These are phyloP conservation scores for Suillus variegatus DNA, from an alignment of 768 basidiomycete species.

Conservation along the genomic window DNA sequence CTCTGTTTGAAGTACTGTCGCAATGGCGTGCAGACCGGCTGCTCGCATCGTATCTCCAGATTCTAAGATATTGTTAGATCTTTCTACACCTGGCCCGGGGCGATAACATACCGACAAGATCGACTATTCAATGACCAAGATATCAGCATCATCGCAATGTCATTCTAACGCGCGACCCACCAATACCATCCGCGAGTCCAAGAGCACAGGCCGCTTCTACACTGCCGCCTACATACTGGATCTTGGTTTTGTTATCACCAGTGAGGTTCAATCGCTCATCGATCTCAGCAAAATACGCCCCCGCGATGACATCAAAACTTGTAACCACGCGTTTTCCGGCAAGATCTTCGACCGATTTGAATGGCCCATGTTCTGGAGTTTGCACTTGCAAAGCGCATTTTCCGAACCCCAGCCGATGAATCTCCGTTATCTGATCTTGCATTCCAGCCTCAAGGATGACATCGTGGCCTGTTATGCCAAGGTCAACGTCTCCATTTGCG, in stretches of 20 bases:
- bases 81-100: neutral
- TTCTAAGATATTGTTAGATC: slow-evolving; percentile 49
- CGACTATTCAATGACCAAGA: slow-evolving; percentile 53
- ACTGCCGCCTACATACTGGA: slow-evolving; percentile 96
- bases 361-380: slow-evolving; percentile 74
- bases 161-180: slow-evolving; percentile 42
- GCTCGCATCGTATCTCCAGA: slow-evolving; percentile 99
- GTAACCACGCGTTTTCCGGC: slow-evolving; percentile 94
- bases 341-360: slow-evolving; percentile 75
- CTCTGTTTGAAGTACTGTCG: slow-evolving; percentile 82
- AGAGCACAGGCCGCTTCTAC: slow-evolving; percentile 98
- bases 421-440: slow-evolving; percentile 73
- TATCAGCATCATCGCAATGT: slow-evolving; percentile 7
- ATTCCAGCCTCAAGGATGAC: slow-evolving; percentile 91
- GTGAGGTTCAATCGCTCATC: slow-evolving; percentile 56
- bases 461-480: slow-evolving; percentile 98
- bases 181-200: slow-evolving; percentile 95
- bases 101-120: slow-evolving; percentile 83
- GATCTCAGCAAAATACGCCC: slow-evolving; percentile 69
- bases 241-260: slow-evolving; percentile 66
- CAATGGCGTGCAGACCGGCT: slow-evolving; percentile 91
- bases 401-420: slow-evolving; percentile 86
- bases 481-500: slow-evolving; percentile 93
- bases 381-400: slow-evolving; percentile 91
- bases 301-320: slow-evolving; percentile 89